Percentiles rank a stretch among this genome's conserved stretches.
These are phyloP conservation scores for Sporothrix humicola DNA, from an alignment of 2,329 filamentous ascomycete genomes.

Conservation along the genomic window DNA sequence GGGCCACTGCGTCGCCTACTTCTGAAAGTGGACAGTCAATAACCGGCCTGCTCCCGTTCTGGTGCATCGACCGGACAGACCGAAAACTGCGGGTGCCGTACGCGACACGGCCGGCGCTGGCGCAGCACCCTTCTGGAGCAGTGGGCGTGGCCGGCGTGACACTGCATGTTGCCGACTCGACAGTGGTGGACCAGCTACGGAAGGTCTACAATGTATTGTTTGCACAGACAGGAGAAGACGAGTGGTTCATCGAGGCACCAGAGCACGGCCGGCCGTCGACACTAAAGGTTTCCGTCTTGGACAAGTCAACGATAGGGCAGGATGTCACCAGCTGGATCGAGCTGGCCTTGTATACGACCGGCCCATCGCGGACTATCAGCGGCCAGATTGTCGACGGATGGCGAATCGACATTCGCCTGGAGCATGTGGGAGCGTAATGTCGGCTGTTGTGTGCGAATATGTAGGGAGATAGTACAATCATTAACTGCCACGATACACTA, in stretches of 20 bases:
- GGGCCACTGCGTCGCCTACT: constrained; percentile 57
- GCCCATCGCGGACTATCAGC: constrained; percentile 26
- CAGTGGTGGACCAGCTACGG: constrained; percentile 38
- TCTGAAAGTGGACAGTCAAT: constrained; percentile 37
- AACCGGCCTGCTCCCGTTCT: constrained; percentile 65
- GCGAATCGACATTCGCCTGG: constrained; percentile 33
- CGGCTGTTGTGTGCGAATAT: background rate
- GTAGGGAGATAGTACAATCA: background rate
- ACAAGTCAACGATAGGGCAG: background rate
- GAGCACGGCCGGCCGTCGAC: constrained; percentile 11
- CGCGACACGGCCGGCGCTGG: constrained; percentile 44
- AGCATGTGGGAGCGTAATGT: constrained; percentile 11
- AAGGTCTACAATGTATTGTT: constrained; percentile 44
- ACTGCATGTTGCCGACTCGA: constrained; percentile 44
- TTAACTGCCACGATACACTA: too few relatives aligned
- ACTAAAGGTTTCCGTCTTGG: background rate
- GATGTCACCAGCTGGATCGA: constrained; percentile 26
- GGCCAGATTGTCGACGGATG: constrained; percentile 36
- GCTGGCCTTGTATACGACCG: constrained; percentile 33
- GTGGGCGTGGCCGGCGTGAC: constrained; percentile 56
- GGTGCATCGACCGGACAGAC: constrained; percentile 67
- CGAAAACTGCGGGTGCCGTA: constrained; percentile 61
- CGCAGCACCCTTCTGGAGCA: constrained; percentile 58
- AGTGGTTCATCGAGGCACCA: constrained; percentile 33
- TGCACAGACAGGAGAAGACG: background rate